phyloP scores from a whole-genome alignment of 768 basidiomycete genomes.

The Mycena rosella region DNA sequence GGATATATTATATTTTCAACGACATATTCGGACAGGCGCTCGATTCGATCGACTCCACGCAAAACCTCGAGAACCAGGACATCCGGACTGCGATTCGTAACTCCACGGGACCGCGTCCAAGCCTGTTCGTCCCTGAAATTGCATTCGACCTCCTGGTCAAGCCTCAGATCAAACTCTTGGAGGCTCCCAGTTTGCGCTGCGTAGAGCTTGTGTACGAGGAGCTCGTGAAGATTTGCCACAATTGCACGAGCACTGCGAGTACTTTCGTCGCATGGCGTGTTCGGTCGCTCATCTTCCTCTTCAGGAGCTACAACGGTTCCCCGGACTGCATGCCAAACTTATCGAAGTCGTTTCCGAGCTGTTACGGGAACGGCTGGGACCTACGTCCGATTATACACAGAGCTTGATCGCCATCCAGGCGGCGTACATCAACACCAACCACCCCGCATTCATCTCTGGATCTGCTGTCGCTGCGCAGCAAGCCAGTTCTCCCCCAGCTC shows the following conservation, averaged over 20 bases:
- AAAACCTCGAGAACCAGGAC: constrained; percentile 92
- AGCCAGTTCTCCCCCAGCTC: constrained; percentile 55
- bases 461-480: constrained; percentile 74
- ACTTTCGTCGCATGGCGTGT: not conserved
- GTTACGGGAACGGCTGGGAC: constrained; percentile 93
- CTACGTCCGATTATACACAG: constrained; percentile 96
- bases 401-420: constrained; percentile 97
- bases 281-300: constrained; percentile 8
- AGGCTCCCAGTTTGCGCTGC: constrained; percentile 93
- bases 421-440: constrained; percentile 99
- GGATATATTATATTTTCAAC: constrained; percentile 99
- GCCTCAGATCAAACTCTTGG: constrained; percentile 96
- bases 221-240: constrained; percentile 99
- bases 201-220: constrained; percentile 99
- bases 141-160: constrained; percentile 98
- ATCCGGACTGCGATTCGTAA: constrained; percentile 99
- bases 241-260: constrained; percentile 90
- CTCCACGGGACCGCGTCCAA: constrained; percentile 96
- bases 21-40: constrained; percentile 97
- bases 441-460: constrained; percentile 92
- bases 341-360: constrained; percentile 98
- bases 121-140: constrained; percentile 95
- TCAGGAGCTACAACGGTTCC: constrained; percentile 96
- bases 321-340: constrained; percentile 90
- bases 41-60: constrained; percentile 88